Evolutionary conservation across 257 asterid genomes (phyloP).

Genomic region (Dorcoceras hygrometricum): DNA sequence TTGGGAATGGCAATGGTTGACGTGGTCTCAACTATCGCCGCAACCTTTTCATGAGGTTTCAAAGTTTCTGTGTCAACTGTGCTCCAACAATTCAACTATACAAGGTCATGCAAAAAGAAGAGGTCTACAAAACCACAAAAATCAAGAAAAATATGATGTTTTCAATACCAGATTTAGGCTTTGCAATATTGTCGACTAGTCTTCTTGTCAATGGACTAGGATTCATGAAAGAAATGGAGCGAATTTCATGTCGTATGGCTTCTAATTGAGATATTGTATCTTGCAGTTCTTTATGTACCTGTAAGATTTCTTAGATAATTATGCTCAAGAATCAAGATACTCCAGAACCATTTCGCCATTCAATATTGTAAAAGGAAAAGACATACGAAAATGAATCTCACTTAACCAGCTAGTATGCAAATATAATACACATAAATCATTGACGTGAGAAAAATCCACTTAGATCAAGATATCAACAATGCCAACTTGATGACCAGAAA

Average conservation of each 20-base stretch:
- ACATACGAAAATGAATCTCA: not conserved
- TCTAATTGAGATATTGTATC: slow-evolving; percentile 84
- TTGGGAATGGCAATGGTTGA: slow-evolving; percentile 34
- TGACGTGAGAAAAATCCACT: not conserved
- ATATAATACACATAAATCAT: not conserved
- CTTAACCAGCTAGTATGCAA: not conserved
- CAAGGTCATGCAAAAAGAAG: slow-evolving; percentile 10
- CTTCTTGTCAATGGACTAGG: slow-evolving; percentile 70
- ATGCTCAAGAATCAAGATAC: slow-evolving; percentile 1
- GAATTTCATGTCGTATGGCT: slow-evolving; percentile 80
- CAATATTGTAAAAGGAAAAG: not conserved
- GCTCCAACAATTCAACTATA: slow-evolving; percentile 17
- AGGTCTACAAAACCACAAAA: slow-evolving; percentile 7
- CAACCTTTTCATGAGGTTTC: slow-evolving; percentile 34
- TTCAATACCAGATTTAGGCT: slow-evolving; percentile 29
- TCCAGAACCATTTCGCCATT: not conserved
- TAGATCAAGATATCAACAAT: slow-evolving; percentile 7
- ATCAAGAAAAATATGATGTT: slow-evolving; percentile 35
- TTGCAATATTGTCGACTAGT: slow-evolving; percentile 59
- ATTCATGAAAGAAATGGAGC: slow-evolving; percentile 63
- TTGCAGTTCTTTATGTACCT: slow-evolving; percentile 91
- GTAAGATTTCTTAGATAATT: slow-evolving; percentile 21
- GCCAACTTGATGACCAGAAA: not conserved
- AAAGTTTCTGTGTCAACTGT: slow-evolving; percentile 37
- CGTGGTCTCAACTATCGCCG: slow-evolving; percentile 31